These are phyloP conservation scores for Epichloe uncinata DNA, from an alignment of 2,329 filamentous ascomycete species.

Conservation along the genomic window DNA sequence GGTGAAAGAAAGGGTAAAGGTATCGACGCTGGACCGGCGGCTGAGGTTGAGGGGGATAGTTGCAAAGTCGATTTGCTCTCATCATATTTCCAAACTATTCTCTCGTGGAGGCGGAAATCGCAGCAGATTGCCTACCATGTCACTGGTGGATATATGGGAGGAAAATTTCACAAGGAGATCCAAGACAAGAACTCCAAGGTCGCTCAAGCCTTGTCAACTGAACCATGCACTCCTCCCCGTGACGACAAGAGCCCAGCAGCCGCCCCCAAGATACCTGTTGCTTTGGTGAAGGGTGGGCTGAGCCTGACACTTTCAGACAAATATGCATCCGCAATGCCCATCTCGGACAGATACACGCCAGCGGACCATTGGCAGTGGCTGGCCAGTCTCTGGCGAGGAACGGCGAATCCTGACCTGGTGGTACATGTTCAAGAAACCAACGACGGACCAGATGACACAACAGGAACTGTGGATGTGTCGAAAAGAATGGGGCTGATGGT, in stretches of 20 bases:
- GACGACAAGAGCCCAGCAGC: conserved; percentile 5
- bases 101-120: conserved; percentile 59
- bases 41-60: conserved; percentile 1
- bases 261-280: conserved; percentile 43
- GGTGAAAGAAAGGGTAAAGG: conserved; percentile 2
- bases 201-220: neutral
- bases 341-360: conserved; percentile 62
- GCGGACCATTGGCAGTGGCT: conserved; percentile 98
- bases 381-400: conserved; percentile 82
- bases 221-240: conserved; percentile 3
- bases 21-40: neutral
- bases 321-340: conserved; percentile 60
- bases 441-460: conserved; percentile 21
- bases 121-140: conserved; percentile 50
- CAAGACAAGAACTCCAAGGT: conserved; percentile 3
- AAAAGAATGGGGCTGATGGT: conserved; percentile 40
- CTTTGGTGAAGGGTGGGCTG: conserved; percentile 62
- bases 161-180: neutral
- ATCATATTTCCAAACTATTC: conserved; percentile 53
- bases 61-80: conserved; percentile 29
- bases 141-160: conserved; percentile 13
- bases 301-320: conserved; percentile 66
- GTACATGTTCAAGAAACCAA: conserved; percentile 44
- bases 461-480: conserved; percentile 41
- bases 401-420: conserved; percentile 67